Evolutionary conservation across 73 alveolate genomes (phyloP).

Genomic region (Uronychia binucleata): DNA sequence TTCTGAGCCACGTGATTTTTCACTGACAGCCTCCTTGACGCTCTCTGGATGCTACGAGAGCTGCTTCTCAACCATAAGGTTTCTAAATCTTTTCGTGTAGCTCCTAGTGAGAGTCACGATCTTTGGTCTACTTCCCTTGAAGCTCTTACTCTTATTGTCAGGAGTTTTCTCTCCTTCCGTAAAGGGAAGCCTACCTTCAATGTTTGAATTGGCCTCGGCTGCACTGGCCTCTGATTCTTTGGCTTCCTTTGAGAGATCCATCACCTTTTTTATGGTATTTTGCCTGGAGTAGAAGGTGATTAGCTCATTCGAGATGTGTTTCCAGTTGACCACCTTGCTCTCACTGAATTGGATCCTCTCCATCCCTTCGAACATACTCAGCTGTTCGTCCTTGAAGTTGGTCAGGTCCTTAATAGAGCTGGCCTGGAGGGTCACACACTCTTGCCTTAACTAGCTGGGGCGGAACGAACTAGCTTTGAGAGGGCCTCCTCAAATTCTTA

Average conservation of each 20-base stretch:
- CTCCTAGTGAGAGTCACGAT: background rate
- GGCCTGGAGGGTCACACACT: no score
- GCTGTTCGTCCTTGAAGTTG: background rate
- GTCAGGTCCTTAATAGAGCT: background rate
- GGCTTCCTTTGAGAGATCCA: background rate
- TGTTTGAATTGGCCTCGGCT: background rate
- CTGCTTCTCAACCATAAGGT: background rate
- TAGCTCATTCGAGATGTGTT: background rate
- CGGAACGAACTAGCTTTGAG: background rate
- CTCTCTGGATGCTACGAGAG: background rate
- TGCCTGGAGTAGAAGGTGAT: background rate
- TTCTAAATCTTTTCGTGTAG: background rate
- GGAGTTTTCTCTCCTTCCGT: background rate
- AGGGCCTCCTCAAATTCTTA: background rate
- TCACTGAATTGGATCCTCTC: background rate
- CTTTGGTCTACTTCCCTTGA: background rate
- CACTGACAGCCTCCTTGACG: background rate
- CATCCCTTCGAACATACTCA: background rate
- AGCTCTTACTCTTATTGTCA: background rate
- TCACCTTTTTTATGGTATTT: background rate
- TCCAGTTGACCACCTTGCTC: background rate
- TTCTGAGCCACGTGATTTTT: background rate
- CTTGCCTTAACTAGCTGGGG: no score
- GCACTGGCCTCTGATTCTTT: no score
- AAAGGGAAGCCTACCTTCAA: background rate